These are phyloP conservation scores for Kokia cookei DNA, from an alignment of 441 rosid genomes.

Conservation along the genomic window DNA sequence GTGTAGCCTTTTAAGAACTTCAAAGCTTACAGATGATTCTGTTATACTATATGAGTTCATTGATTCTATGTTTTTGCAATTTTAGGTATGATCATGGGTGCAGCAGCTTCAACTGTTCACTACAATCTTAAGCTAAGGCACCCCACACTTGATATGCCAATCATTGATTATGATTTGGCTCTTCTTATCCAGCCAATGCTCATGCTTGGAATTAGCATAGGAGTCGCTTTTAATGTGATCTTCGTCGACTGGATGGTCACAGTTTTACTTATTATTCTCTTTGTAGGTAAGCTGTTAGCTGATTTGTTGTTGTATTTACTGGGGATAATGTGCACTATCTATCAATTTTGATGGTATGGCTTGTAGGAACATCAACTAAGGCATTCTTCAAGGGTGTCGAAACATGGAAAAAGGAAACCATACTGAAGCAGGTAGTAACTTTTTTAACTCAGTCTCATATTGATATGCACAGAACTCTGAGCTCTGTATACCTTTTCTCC, in stretches of 20 bases:
- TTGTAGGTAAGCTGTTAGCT: constrained; percentile 35
- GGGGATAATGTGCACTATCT: not conserved
- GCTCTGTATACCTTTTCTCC: not conserved
- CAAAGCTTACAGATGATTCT: not conserved
- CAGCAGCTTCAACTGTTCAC: constrained; percentile 57
- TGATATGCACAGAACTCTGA: not conserved
- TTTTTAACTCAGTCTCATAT: not conserved
- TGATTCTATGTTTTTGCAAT: not conserved
- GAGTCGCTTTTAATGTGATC: constrained; percentile 60
- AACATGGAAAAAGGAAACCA: constrained; percentile 65
- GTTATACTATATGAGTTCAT: not conserved
- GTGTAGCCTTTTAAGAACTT: not conserved
- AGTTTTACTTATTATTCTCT: constrained; percentile 58
- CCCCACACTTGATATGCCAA: constrained; percentile 63
- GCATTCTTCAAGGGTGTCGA: constrained; percentile 67
- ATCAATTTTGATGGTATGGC: not conserved
- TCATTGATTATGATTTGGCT: constrained; percentile 70
- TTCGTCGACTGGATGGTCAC: constrained; percentile 82
- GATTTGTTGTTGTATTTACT: not conserved
- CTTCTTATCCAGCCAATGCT: constrained; percentile 75
- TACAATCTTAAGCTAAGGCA: constrained; percentile 60
- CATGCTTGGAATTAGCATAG: constrained; percentile 69
- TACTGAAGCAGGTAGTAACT: constrained; percentile 40
- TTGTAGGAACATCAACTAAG: constrained; percentile 56
- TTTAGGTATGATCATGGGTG: constrained; percentile 79